Conservation (phyloP, 768 basidiomycete species). For the Suillus tomentosus region DNA sequence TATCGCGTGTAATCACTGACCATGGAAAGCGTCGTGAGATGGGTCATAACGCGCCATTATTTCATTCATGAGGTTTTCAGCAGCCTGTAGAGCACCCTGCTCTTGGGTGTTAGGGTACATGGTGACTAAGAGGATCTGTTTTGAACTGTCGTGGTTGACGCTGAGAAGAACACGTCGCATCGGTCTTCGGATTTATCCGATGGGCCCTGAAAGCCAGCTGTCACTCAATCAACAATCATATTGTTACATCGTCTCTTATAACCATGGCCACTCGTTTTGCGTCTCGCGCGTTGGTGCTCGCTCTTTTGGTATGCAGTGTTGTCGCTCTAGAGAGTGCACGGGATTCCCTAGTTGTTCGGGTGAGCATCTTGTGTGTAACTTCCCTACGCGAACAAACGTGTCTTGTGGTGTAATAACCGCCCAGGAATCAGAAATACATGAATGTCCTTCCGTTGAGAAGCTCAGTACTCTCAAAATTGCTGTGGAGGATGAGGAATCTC, state of each 20-base stretch:
- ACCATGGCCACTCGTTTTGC: constrained; percentile 23
- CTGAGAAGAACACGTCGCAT: background rate
- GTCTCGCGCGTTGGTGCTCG: constrained; percentile 36
- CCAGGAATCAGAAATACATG: constrained; percentile 47
- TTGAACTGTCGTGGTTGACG: background rate
- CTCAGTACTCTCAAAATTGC: constrained; percentile 61
- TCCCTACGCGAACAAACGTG: constrained; percentile 16
- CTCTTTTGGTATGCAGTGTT: constrained; percentile 41
- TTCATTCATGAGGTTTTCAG: constrained; percentile 69
- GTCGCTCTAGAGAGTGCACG: constrained; percentile 23
- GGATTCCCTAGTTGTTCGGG: constrained; percentile 32
- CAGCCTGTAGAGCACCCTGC: constrained; percentile 51
- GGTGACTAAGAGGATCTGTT: background rate
- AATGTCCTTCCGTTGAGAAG: constrained; percentile 43
- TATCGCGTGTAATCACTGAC: constrained; percentile 41
- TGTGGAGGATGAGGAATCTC: constrained; percentile 65
- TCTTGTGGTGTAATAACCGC: constrained; percentile 6
- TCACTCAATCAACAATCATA: background rate
- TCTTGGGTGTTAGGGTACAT: constrained; percentile 61
- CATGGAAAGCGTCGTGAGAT: constrained; percentile 80
- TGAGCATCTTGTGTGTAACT: constrained; percentile 22
- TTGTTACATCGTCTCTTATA: constrained; percentile 10
- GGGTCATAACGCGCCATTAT: constrained; percentile 80
- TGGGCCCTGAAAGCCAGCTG: background rate
- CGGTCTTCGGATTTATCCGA: constrained; percentile 30